These are phyloP conservation scores for Batkoa obscura DNA, from an alignment of 371 early-diverging fungal genomes.

Conservation along the genomic window DNA sequence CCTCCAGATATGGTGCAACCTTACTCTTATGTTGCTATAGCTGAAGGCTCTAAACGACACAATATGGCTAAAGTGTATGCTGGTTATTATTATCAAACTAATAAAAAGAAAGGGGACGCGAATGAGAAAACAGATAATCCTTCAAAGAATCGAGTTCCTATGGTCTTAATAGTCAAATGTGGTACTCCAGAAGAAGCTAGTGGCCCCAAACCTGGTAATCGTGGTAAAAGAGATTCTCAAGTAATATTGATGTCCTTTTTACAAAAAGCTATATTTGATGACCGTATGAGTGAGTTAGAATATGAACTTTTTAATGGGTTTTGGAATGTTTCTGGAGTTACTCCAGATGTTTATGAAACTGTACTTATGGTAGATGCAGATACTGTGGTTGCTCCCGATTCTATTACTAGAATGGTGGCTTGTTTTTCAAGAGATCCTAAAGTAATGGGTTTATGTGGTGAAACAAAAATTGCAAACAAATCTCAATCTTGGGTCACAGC, in stretches of 20 bases:
- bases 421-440: conserved; percentile 34
- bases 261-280: conserved; percentile 44
- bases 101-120: too few relatives aligned
- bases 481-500: conserved; percentile 17
- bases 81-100: conserved; percentile 44
- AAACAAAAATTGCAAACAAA: conserved; percentile 52
- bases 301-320: conserved; percentile 57
- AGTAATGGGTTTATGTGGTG: conserved; percentile 58
- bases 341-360: conserved; percentile 42
- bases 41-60: conserved; percentile 74
- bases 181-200: conserved; percentile 24
- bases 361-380: conserved; percentile 64
- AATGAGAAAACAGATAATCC: too few relatives aligned
- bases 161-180: conserved; percentile 32
- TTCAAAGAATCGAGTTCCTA: conserved; percentile 12
- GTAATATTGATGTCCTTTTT: conserved; percentile 70
- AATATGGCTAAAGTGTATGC: conserved; percentile 92
- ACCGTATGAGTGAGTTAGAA: conserved; percentile 63
- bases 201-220: conserved; percentile 38
- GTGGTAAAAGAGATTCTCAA: conserved; percentile 83
- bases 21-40: conserved; percentile 81
- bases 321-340: conserved; percentile 29
- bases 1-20: conserved; percentile 39
- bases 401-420: conserved; percentile 35
- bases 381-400: conserved; percentile 39